Evolutionary conservation across 257 asterid genomes (phyloP), one percentile per base, ranked within the genome.

Genomic region (Mentha longifolia): DNA sequence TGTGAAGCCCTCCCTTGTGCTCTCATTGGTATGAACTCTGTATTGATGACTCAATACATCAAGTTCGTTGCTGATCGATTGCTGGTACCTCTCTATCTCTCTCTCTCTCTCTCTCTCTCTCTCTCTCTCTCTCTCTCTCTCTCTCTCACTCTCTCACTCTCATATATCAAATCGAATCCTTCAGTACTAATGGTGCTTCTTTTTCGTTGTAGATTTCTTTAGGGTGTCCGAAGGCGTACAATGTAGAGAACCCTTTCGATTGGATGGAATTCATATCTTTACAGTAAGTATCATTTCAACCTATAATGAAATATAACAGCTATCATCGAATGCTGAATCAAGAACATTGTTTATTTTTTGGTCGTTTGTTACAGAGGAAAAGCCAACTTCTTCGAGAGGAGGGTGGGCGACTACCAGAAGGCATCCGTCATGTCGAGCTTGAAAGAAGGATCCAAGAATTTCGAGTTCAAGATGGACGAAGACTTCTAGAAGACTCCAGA

Each of bases 1-100:
- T 87, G 90, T 66, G 97, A 88, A 19, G 94, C 97, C 55, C 94
- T 91, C 63, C 96, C 96, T 0, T 87, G 97, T 87, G 96, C 90
- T 2, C 83, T 91, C 49, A 85, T 91, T 72, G 97, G 92, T 64
- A 87, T 91, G 96, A 91, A 91, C 71, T 73, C 91, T 8, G 49
- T 69, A 30, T 71, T 87, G 57, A 88, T 88, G 96, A 83, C 87
- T 78, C 92, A 67, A 54, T 88, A 91, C 73, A 88, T 88, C 56
- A 85, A 87, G 74, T 88, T 91, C 45, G 92, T 87, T 59, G 96
- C 92, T 51, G 96, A 88, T 82, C 83, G 80, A 59, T 82, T 91
- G 72, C 85, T 91, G 95, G 91, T 91, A 72, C 55, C 65, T 42
- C 61, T 16, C 64, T 17, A 55, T 37, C 51, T 46, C 45, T 19